Percentiles rank a stretch among this genome's conserved stretches.
Evolutionary conservation across 352 stramenopile genomes (phyloP).

Genomic region (Peronospora destructor): DNA sequence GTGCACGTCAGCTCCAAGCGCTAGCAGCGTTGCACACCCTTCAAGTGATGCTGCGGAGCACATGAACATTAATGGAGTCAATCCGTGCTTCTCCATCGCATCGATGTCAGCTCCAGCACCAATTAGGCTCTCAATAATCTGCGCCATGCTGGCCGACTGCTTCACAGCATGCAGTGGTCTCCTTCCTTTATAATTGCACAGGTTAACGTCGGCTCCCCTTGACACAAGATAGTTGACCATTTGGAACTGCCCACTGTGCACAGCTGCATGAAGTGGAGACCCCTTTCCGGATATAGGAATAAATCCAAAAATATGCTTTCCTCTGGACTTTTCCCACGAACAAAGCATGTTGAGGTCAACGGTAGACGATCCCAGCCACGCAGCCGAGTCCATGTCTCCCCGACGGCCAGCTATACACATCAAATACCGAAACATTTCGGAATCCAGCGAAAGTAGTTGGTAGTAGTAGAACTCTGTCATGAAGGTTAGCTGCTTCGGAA

Average conservation of each 20-base stretch:
- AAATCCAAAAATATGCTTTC: slow-evolving; percentile 69
- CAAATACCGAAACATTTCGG: slow-evolving; percentile 77
- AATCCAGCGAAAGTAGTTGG: slow-evolving; percentile 63
- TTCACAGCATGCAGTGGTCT: slow-evolving; percentile 65
- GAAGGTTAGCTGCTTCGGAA: slow-evolving; percentile 80
- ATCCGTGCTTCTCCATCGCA: slow-evolving; percentile 47
- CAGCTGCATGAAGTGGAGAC: slow-evolving; percentile 57
- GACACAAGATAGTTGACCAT: slow-evolving; percentile 66
- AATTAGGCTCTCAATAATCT: slow-evolving; percentile 61
- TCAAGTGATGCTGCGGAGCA: slow-evolving; percentile 52
- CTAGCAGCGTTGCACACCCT: slow-evolving; percentile 60
- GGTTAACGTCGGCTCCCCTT: slow-evolving; percentile 42
- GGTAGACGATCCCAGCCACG: slow-evolving; percentile 45
- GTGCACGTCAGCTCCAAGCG: slow-evolving; percentile 58
- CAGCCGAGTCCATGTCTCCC: slow-evolving; percentile 60
- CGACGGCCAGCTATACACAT: slow-evolving; percentile 60
- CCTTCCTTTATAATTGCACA: slow-evolving; percentile 51
- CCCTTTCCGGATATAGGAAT: slow-evolving; percentile 46
- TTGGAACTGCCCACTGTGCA: slow-evolving; percentile 42
- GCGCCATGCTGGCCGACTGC: slow-evolving; percentile 42
- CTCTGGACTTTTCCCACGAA: slow-evolving; percentile 61
- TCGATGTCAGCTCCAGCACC: slow-evolving; percentile 53
- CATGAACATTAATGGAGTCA: slow-evolving; percentile 81
- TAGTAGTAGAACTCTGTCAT: slow-evolving; percentile 85
- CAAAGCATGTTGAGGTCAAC: slow-evolving; percentile 61